Percentiles rank a stretch among this genome's conserved stretches.
These are phyloP conservation scores for Luzula sylvatica DNA, from an alignment of 176 grass and related monocot species.

Conservation along the genomic window DNA sequence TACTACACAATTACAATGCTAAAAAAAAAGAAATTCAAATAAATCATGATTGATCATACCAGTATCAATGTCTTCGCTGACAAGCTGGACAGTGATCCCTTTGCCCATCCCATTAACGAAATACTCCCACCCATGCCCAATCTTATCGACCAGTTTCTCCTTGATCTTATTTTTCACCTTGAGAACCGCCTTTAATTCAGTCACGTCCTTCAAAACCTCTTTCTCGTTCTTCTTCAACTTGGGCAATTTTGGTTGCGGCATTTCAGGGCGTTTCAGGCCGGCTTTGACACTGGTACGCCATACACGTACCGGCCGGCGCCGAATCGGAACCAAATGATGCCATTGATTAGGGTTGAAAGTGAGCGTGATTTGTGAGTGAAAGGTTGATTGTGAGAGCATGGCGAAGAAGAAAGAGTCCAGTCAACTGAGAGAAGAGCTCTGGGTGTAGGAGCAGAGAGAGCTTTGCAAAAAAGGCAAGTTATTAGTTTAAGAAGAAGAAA, in stretches of 20 bases:
- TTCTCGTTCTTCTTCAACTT: neutral
- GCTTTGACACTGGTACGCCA: conserved; percentile 5
- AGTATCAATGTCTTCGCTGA: conserved; percentile 34
- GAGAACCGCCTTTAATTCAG: conserved; percentile 28
- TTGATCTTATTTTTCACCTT: conserved; percentile 37
- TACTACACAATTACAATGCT: no score
- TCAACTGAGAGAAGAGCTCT: neutral
- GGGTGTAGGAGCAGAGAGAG: neutral
- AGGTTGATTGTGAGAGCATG: conserved; percentile 12
- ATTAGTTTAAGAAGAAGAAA: neutral
- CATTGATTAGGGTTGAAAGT: neutral
- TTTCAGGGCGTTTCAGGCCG: neutral
- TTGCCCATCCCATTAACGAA: conserved; percentile 33
- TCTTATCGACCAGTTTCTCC: conserved; percentile 22
- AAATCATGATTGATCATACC: conserved; percentile 12
- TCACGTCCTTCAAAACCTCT: neutral
- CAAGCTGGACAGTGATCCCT: conserved; percentile 36
- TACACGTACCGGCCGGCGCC: neutral
- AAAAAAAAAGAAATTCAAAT: no score
- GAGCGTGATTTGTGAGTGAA: conserved; percentile 1
- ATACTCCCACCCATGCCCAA: conserved; percentile 33
- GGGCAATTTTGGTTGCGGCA: neutral
- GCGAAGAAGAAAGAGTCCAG: neutral
- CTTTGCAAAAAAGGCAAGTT: neutral
- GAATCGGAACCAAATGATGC: conserved; percentile 1